Percentiles rank a stretch among this genome's conserved stretches.
These are phyloP conservation scores for Saccharomycopsis guyanensis DNA, from an alignment of 805 yeast species.

Conservation along the genomic window DNA sequence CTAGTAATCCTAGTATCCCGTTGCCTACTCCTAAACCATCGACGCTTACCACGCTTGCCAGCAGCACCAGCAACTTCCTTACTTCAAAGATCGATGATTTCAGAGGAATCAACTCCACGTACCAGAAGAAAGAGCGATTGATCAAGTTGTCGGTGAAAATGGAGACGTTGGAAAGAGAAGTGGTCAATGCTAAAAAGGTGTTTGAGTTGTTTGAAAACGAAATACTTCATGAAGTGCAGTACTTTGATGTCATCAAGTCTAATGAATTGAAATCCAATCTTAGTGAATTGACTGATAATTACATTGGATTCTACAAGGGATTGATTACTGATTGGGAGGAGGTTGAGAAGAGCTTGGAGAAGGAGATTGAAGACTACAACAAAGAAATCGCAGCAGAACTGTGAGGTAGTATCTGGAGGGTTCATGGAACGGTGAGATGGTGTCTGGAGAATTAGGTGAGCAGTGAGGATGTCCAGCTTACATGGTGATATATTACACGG, in stretches of 20 bases:
- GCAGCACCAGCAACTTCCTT: conserved; percentile 35
- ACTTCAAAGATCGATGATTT: conserved; percentile 53
- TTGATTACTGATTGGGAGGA: conserved; percentile 66
- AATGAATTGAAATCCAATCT: conserved; percentile 68
- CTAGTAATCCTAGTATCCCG: conserved; percentile 16
- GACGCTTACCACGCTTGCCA: conserved; percentile 18
- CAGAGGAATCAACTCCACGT: conserved; percentile 46
- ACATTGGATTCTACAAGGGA: conserved; percentile 63
- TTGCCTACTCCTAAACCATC: conserved; percentile 21
- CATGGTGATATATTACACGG: too few relatives aligned
- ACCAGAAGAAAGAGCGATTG: conserved; percentile 41
- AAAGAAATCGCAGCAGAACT: background rate
- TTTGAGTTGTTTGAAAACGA: conserved; percentile 51
- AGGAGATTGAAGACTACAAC: conserved; percentile 13
- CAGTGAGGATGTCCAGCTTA: too few relatives aligned
- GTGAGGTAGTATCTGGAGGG: too few relatives aligned
- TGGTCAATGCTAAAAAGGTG: conserved; percentile 41
- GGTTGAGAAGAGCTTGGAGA: conserved; percentile 34
- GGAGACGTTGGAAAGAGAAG: conserved; percentile 41
- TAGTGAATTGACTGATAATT: conserved; percentile 64
- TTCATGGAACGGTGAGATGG: too few relatives aligned
- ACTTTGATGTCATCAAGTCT: conserved; percentile 76
- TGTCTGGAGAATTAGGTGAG: too few relatives aligned
- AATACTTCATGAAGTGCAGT: conserved; percentile 45
- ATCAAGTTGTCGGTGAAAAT: conserved; percentile 43